A percentile compares a stretch with the other conserved stretches of the same genome.
These are phyloP conservation scores for Monosporascus sp. DNA, from an alignment of 2,329 filamentous ascomycete genomes.

Conservation along the genomic window DNA sequence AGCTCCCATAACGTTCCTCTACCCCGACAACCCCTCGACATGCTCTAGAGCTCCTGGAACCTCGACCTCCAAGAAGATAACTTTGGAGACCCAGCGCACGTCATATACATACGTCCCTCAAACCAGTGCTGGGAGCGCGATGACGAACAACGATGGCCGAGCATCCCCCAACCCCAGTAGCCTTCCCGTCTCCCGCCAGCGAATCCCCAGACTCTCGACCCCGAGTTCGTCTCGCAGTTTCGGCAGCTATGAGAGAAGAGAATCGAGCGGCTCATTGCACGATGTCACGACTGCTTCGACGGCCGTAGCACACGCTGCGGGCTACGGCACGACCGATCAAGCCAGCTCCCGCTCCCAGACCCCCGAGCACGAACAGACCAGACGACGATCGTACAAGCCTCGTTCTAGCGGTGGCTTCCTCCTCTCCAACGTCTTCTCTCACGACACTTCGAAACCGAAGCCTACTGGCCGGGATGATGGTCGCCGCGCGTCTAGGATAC, in stretches of 20 bases:
- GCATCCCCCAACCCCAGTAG: constrained; percentile 17
- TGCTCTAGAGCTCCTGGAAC: too few relatives aligned
- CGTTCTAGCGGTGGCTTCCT: constrained; percentile 47
- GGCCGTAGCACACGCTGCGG: constrained; percentile 13
- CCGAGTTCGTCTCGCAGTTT: constrained; percentile 26
- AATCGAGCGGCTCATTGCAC: constrained; percentile 33
- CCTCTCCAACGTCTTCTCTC: constrained; percentile 37
- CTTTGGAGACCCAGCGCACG: too few relatives aligned
- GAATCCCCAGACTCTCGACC: constrained; percentile 21
- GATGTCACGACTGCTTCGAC: constrained; percentile 11
- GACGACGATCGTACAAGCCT: constrained; percentile 33
- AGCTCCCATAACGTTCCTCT: too few relatives aligned
- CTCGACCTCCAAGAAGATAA: too few relatives aligned
- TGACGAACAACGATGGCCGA: constrained; percentile 28
- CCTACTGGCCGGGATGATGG: constrained; percentile 22
- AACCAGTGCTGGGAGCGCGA: constrained; percentile 13
- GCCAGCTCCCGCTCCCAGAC: constrained; percentile 9
- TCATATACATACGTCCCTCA: too few relatives aligned
- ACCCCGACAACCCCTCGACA: too few relatives aligned
- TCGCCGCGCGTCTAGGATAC: constrained; percentile 25
- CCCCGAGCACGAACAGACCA: constrained; percentile 13
- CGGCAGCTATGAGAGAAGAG: constrained; percentile 38
- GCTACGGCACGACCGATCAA: constrained; percentile 7
- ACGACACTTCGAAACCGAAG: constrained; percentile 14
- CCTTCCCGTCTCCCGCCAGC: constrained; percentile 7